A percentile compares a stretch with the other conserved stretches of the same genome.
Conservation (phyloP, 2,329 filamentous ascomycete species). For the Neocucurbitaria cava region DNA sequence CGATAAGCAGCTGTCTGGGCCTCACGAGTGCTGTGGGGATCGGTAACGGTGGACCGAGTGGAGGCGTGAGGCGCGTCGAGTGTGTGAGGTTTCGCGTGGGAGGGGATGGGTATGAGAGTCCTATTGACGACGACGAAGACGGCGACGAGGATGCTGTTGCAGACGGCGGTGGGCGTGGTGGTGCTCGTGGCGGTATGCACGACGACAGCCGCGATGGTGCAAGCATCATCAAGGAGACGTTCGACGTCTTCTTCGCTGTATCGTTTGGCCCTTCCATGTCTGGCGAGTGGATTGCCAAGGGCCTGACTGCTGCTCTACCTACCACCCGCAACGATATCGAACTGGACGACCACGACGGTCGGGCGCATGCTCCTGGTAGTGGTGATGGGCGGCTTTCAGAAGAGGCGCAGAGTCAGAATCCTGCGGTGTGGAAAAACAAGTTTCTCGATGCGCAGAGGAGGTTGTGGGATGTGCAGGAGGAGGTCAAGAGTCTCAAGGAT, state of each 20-base stretch:
- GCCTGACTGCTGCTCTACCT: slow-evolving; percentile 31
- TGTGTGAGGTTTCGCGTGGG: slow-evolving; percentile 52
- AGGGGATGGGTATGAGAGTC: slow-evolving; percentile 50
- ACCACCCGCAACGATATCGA: slow-evolving; percentile 9
- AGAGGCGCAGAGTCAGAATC: too few species aligned
- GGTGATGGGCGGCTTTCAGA: too few species aligned
- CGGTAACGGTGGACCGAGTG: slow-evolving; percentile 41
- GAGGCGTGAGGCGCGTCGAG: slow-evolving; percentile 49
- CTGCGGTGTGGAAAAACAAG: slow-evolving; percentile 43
- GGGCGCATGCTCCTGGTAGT: neutral
- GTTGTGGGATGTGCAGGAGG: slow-evolving; percentile 45
- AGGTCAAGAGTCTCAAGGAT: slow-evolving; percentile 44
- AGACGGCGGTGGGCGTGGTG: neutral
- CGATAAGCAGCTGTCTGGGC: slow-evolving; percentile 53
- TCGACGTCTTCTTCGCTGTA: slow-evolving; percentile 54
- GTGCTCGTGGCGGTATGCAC: slow-evolving; percentile 1
- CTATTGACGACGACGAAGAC: slow-evolving; percentile 51
- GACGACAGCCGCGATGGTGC: slow-evolving; percentile 9
- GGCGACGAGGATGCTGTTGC: too few species aligned
- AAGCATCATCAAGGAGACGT: slow-evolving; percentile 47
- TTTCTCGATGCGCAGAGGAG: slow-evolving; percentile 43
- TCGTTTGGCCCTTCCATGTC: slow-evolving; percentile 48
- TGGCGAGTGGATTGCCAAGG: slow-evolving; percentile 55
- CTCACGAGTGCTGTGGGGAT: slow-evolving; percentile 45
- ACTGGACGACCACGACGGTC: neutral